phyloP scores from a whole-genome alignment of 2,329 filamentous ascomycete genomes.

The Lecanicillium sp. region DNA sequence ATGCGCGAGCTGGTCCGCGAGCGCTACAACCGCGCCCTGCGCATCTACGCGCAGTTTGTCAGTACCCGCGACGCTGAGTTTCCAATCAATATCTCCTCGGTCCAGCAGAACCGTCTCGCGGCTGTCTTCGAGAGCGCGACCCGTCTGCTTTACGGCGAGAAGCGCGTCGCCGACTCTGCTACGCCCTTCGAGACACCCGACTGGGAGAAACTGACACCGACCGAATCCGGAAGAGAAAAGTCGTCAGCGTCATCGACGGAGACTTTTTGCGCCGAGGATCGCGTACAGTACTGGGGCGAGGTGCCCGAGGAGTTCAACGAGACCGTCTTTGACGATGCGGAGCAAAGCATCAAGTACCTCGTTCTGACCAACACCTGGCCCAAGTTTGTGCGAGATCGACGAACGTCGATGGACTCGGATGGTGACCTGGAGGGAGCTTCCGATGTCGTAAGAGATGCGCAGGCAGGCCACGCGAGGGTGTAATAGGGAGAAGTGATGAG shows the following conservation, averaged over 20 bases:
- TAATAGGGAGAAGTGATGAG: background rate
- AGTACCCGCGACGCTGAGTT: slow-evolving; percentile 55
- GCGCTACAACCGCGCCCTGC: slow-evolving; percentile 51
- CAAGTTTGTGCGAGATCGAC: slow-evolving; percentile 42
- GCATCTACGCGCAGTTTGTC: slow-evolving; percentile 57
- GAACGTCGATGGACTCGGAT: slow-evolving; percentile 20
- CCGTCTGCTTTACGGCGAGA: slow-evolving; percentile 34
- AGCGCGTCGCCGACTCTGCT: slow-evolving; percentile 28
- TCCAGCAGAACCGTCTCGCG: slow-evolving; percentile 45
- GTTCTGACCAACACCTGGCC: slow-evolving; percentile 65
- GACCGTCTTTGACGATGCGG: slow-evolving; percentile 52
- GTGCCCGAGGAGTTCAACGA: slow-evolving; percentile 44
- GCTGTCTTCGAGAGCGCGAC: slow-evolving; percentile 49
- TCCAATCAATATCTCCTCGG: slow-evolving; percentile 56
- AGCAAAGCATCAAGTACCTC: slow-evolving; percentile 58
- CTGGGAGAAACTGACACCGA: background rate
- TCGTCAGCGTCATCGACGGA: background rate
- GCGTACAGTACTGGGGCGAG: slow-evolving; percentile 31
- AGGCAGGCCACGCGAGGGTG: background rate
- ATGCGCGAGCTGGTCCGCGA: slow-evolving; percentile 31
- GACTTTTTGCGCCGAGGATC: slow-evolving; percentile 10
- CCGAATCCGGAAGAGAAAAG: background rate
- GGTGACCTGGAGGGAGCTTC: background rate
- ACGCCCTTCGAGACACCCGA: slow-evolving; percentile 30
- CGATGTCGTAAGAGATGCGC: background rate